Percentiles rank a stretch among this genome's conserved stretches.
phyloP scores from a whole-genome alignment of 73 alveolate genomes.

The Paramecium sonneborni region DNA sequence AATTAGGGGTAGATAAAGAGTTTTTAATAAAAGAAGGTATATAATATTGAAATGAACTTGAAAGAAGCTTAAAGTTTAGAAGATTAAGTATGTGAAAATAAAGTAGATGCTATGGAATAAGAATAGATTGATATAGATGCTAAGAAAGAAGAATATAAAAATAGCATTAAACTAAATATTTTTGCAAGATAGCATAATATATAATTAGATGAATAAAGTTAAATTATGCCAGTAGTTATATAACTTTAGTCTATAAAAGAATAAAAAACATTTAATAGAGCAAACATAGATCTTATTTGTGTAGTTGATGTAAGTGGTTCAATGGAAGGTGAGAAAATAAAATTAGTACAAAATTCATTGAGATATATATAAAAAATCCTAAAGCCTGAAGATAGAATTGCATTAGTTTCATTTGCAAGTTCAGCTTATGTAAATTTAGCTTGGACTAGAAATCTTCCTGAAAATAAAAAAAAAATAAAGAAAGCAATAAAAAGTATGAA shows the following conservation, averaged over 20 bases:
- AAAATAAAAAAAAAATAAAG: constrained; percentile 4
- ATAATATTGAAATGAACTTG: neutral
- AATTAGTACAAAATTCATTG: neutral
- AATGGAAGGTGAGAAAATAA: constrained; percentile 52
- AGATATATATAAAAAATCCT: neutral
- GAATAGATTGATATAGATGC: neutral
- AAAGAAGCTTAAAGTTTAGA: neutral
- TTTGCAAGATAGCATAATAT: neutral
- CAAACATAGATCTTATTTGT: constrained; percentile 48
- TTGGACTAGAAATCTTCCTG: neutral
- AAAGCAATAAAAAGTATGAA: neutral
- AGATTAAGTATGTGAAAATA: neutral
- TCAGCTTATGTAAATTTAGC: neutral
- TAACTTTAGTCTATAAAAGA: neutral
- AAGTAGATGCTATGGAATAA: neutral
- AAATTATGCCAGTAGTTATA: neutral
- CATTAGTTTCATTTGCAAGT: neutral
- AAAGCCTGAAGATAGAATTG: neutral
- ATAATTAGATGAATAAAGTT: neutral
- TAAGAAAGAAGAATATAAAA: neutral
- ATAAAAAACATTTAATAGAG: neutral
- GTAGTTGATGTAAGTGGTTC: constrained; percentile 59
- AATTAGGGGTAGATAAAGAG: neutral
- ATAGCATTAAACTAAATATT: no score
- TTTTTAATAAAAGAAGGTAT: neutral